Base-by-base conservation (phyloP, 371 early-diverging fungal genomes). In the Haplosporangium sp. region DNA sequence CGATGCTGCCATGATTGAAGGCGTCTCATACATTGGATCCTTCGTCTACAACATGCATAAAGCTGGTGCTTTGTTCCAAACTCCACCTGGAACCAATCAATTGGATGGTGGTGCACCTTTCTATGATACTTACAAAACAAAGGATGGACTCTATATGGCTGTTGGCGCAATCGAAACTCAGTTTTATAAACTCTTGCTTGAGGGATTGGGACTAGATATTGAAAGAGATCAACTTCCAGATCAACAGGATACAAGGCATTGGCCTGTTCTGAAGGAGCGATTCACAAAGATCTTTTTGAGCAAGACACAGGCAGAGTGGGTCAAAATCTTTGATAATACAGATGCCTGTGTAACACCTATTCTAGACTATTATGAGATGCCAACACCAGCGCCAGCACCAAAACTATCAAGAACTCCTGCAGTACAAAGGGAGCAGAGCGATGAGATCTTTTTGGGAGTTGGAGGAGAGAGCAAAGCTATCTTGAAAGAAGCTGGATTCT, bases 311-410 rank as follows among this genome's bases (percentile, higher is more conserved):
- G 84, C 83, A 0, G 92, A 93, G 74, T 94, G 94, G 94, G 83
- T 82, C 2, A 63, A 69, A n/a, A 85, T 93, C 8, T 93, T 92
- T 84, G 86, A 88, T 45, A 84, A 85, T 6, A 88, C 88, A 3
- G 94, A 94, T 77, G 92, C 94, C 1, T 94, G 94, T 74, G 90
- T 89, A 4, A 90, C 92, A 2, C 93, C 94, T n/a, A 88, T 94
- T 6, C 74, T 93, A 45, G 84, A 85, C 38, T 86, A 91, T 37
- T 84, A 82, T 38, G 77, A 83, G 38, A 87, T 88, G 45, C 67
- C 78, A 11, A 72, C 79, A 40, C 92, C 91, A 10, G 83, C 85
- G 13, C 90, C 92, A 2, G 89, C 92, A 0, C 94, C 94, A 37
- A 61, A 75, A 11, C 74, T 93, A 7, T 88, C 87, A 2, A 77